A percentile compares a stretch with the other conserved stretches of the same genome.
These are phyloP conservation scores for Fusarium xylarioides DNA, from an alignment of 2,329 filamentous ascomycete genomes.

Conservation along the genomic window DNA sequence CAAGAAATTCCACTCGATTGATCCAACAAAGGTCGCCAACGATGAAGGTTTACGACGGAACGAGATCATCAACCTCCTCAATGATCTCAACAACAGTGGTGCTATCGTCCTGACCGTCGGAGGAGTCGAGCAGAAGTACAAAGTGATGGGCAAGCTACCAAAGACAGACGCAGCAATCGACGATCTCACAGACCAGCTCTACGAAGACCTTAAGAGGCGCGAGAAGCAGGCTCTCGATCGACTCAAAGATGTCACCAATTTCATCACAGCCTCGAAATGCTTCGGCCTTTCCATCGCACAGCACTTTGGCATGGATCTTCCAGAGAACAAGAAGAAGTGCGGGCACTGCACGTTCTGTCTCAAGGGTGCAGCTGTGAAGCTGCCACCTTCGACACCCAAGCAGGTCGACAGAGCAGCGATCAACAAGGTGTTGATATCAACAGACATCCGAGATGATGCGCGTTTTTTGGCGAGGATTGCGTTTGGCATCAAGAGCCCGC, in stretches of 20 bases:
- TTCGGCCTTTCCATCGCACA: slow-evolving; percentile 61
- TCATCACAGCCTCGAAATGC: slow-evolving; percentile 62
- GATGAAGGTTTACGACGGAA: slow-evolving; percentile 49
- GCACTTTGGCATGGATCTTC: slow-evolving; percentile 66
- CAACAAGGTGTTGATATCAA: slow-evolving; percentile 53
- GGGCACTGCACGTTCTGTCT: slow-evolving; percentile 61
- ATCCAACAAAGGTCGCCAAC: slow-evolving; percentile 54
- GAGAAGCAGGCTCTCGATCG: slow-evolving; percentile 63
- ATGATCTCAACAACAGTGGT: slow-evolving; percentile 60
- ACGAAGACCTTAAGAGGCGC: slow-evolving; percentile 58
- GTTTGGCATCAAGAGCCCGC: slow-evolving; percentile 69
- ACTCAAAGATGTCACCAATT: slow-evolving; percentile 58
- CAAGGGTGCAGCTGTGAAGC: slow-evolving; percentile 46
- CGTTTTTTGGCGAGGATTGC: slow-evolving; percentile 67
- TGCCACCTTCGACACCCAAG: slow-evolving; percentile 51
- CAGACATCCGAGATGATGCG: slow-evolving; percentile 63
- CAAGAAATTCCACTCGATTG: slow-evolving; percentile 55
- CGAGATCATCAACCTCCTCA: slow-evolving; percentile 63
- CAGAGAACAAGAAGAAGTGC: slow-evolving; percentile 55
- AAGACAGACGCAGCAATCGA: slow-evolving; percentile 52
- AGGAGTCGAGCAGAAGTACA: slow-evolving; percentile 64
- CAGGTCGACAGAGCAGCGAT: slow-evolving; percentile 53
- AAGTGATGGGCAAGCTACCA: slow-evolving; percentile 59
- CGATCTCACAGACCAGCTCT: slow-evolving; percentile 56
- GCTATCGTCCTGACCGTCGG: slow-evolving; percentile 60